Conservation (phyloP, 805 yeast species). For the Cyberlindnera xishuangbannaensis region DNA sequence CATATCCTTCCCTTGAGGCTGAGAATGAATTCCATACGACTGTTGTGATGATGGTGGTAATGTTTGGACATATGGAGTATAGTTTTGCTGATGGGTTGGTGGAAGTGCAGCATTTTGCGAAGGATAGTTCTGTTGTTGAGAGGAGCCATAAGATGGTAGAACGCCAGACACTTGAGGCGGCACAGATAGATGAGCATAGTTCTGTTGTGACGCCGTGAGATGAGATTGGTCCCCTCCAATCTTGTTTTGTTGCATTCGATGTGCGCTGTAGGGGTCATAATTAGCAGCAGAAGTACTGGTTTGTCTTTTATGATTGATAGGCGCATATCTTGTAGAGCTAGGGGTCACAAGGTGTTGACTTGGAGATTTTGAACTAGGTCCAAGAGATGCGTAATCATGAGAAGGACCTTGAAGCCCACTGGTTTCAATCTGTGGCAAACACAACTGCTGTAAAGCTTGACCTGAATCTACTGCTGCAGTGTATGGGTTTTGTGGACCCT, state of each 20-base stretch:
- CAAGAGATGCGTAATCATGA: background rate
- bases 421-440: slow-evolving; percentile 1
- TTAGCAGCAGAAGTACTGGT: slow-evolving; percentile 25
- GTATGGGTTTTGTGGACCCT: slow-evolving; percentile 5
- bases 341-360: slow-evolving; percentile 11
- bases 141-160: no score
- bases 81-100: background rate
- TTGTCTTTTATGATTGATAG: slow-evolving; percentile 28
- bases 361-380: slow-evolving; percentile 16
- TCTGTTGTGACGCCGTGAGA: background rate
- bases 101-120: background rate
- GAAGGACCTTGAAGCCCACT: slow-evolving; percentile 1
- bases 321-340: slow-evolving; percentile 34
- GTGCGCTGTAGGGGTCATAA: slow-evolving; percentile 24
- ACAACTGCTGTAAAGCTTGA: slow-evolving; percentile 3
- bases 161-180: no score
- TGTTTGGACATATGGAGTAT: no score
- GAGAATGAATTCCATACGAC: no score
- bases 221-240: slow-evolving; percentile 4
- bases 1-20: no score
- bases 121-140: slow-evolving; percentile 1
- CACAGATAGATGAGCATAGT: slow-evolving; percentile 1
- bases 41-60: slow-evolving; percentile 3
- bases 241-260: slow-evolving; percentile 11
- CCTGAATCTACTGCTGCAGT: slow-evolving; percentile 1